These are phyloP conservation scores for Wickerhamomyces mucosus DNA, from an alignment of 805 yeast genomes.

Conservation along the genomic window DNA sequence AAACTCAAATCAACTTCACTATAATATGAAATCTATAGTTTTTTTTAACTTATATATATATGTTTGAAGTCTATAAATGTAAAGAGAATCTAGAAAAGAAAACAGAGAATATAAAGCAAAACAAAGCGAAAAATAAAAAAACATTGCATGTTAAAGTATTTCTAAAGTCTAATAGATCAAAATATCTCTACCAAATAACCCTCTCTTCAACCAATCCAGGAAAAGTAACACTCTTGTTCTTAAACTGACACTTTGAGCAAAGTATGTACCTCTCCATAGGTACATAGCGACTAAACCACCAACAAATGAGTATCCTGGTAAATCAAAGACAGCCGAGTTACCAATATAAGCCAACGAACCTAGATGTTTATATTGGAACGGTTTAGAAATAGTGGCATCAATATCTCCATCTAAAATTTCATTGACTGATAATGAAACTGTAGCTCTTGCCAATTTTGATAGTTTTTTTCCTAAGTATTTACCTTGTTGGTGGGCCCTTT, in stretches of 20 bases:
- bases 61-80: too few species aligned
- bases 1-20: too few species aligned
- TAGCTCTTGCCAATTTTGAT: constrained; percentile 38
- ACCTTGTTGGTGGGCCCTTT: constrained; percentile 67
- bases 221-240: constrained; percentile 54
- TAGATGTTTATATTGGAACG: constrained; percentile 54
- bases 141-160: too few species aligned
- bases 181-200: constrained; percentile 43
- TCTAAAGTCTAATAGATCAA: constrained; percentile 19
- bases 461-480: constrained; percentile 53
- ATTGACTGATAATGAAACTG: constrained; percentile 32
- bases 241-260: constrained; percentile 56
- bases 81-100: too few species aligned
- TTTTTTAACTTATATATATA: too few species aligned
- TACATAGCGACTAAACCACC: constrained; percentile 67
- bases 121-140: too few species aligned
- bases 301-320: constrained; percentile 49
- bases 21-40: too few species aligned
- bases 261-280: constrained; percentile 63
- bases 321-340: constrained; percentile 61
- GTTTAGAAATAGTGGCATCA: constrained; percentile 44
- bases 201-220: constrained; percentile 64
- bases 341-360: constrained; percentile 65
- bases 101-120: too few species aligned
- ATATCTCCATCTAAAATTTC: constrained; percentile 44